Conservation (phyloP, 2,329 filamentous ascomycete species). For the Ophiocordyceps robertsii region DNA sequence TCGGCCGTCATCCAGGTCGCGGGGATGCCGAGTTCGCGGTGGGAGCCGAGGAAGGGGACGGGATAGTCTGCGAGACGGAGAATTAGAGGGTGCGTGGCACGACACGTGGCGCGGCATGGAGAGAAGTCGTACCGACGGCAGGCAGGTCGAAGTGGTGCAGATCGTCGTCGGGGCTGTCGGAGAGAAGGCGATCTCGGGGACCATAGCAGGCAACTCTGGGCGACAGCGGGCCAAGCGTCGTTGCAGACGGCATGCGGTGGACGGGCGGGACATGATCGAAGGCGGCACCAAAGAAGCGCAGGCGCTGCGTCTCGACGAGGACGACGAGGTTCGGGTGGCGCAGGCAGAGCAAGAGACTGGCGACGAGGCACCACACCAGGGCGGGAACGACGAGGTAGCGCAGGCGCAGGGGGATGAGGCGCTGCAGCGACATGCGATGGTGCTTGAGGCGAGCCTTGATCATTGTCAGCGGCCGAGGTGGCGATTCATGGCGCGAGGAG, state of each 20-base stretch:
- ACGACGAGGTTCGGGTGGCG: background rate
- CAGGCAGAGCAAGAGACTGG: background rate
- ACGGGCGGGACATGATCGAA: background rate
- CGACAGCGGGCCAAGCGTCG: background rate
- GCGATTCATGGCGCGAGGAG: too few relatives aligned
- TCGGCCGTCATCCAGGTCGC: conserved; percentile 17
- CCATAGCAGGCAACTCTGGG: background rate
- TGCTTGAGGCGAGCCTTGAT: background rate
- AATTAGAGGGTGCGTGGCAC: background rate
- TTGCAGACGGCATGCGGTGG: background rate
- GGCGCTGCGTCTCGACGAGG: background rate
- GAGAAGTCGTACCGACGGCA: background rate
- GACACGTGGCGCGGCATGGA: background rate
- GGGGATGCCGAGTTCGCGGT: conserved; percentile 14
- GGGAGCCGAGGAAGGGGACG: conserved; percentile 16
- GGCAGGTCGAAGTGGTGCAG: background rate
- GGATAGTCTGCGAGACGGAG: conserved; percentile 8
- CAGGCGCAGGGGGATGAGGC: background rate
- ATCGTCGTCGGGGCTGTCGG: conserved; percentile 3
- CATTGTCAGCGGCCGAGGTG: background rate
- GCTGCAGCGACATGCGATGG: background rate
- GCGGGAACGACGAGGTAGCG: background rate
- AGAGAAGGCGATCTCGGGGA: conserved; percentile 28
- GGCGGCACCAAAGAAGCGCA: background rate
- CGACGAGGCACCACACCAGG: background rate